Conservation (phyloP, 1,139 yeast genomes). For the Yarrowia galli region DNA sequence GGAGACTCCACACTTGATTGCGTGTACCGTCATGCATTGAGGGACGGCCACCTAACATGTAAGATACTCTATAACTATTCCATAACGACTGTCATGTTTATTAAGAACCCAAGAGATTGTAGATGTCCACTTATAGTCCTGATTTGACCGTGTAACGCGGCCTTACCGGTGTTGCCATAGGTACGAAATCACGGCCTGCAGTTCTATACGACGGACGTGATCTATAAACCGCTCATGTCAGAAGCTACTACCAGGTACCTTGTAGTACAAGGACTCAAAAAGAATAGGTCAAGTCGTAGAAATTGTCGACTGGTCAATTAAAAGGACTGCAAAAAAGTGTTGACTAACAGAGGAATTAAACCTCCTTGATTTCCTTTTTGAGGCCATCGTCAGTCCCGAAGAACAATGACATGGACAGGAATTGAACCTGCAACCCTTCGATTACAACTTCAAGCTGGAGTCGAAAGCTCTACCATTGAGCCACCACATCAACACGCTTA, state of each 20-base stretch:
- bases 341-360: conserved; percentile 38
- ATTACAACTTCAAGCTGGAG: conserved; percentile 65
- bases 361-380: conserved; percentile 30
- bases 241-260: too few species aligned
- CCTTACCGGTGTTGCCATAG: too few species aligned
- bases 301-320: neutral
- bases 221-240: too few species aligned
- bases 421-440: conserved; percentile 80
- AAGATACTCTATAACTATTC: conserved; percentile 20
- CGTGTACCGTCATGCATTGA: conserved; percentile 29
- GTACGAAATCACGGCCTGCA: too few species aligned
- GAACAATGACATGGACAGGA: conserved; percentile 68
- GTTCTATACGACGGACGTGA: too few species aligned
- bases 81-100: conserved; percentile 24
- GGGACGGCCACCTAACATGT: conserved; percentile 27
- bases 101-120: neutral
- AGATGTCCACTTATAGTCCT: too few species aligned
- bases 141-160: too few species aligned
- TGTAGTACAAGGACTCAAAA: too few species aligned
- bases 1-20: conserved; percentile 10
- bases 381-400: conserved; percentile 39
- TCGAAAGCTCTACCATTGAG: conserved; percentile 94
- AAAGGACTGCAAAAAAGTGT: conserved; percentile 11
- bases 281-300: neutral
- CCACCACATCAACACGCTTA: conserved; percentile 68